phyloP scores from a whole-genome alignment of 495 filamentous ascomycete genomes.

The Antarctomyces pellizariae region DNA sequence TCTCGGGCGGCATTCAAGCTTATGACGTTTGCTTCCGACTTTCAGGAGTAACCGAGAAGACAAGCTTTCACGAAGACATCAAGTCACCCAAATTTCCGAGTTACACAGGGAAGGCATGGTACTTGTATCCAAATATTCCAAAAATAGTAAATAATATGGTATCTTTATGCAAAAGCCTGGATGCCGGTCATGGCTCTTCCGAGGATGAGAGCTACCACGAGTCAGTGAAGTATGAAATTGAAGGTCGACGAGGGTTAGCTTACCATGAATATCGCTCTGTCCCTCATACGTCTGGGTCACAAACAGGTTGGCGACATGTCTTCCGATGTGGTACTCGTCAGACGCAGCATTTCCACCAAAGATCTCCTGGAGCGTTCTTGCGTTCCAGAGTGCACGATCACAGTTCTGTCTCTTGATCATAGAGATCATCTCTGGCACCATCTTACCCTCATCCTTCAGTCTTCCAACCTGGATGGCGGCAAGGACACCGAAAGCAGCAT shows the following conservation, averaged over 20 bases:
- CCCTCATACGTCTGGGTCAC: constrained; percentile 97
- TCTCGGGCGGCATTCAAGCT: no score
- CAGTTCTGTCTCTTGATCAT: constrained; percentile 99
- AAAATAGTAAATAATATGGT: background rate
- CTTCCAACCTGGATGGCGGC: constrained; percentile 78
- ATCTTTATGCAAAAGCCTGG: constrained; percentile 30
- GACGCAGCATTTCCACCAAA: constrained; percentile 95
- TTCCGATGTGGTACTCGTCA: constrained; percentile 84
- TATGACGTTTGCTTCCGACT: no score
- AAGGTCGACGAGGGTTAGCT: constrained; percentile 2
- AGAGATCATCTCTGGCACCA: constrained; percentile 87
- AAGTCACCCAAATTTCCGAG: no score
- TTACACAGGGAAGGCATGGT: no score
- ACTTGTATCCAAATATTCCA: no score
- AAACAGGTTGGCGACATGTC: constrained; percentile 90
- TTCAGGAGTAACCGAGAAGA: no score
- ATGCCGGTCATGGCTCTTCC: constrained; percentile 36
- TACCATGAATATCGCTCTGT: constrained; percentile 73
- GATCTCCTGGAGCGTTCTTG: constrained; percentile 69
- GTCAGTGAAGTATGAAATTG: constrained; percentile 7
- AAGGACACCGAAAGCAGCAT: constrained; percentile 70
- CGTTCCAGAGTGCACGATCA: constrained; percentile 63
- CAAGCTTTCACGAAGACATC: no score
- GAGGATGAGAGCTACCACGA: constrained; percentile 28
- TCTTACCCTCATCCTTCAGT: constrained; percentile 75